These are phyloP conservation scores for Trichoderma afroharzianum DNA, from an alignment of 2,329 filamentous ascomycete genomes.

Conservation along the genomic window DNA sequence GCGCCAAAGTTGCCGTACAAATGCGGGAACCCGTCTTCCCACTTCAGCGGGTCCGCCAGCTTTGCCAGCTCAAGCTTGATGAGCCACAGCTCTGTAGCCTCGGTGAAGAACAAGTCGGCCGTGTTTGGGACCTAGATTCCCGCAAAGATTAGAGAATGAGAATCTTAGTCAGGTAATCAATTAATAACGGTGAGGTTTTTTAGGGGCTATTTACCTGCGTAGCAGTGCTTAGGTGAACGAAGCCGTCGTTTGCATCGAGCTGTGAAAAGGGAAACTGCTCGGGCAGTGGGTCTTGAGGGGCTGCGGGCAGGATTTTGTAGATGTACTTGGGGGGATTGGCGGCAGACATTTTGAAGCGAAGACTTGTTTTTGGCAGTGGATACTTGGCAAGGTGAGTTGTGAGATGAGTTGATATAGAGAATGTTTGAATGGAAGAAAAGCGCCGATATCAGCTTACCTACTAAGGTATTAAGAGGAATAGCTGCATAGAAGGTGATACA, in stretches of 20 bases:
- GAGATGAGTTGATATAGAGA: not conserved
- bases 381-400: not conserved
- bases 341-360: constrained; percentile 27
- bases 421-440: not conserved
- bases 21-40: constrained; percentile 58
- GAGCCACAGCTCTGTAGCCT: constrained; percentile 42
- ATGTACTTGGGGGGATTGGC: constrained; percentile 38
- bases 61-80: constrained; percentile 51
- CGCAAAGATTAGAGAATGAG: not conserved
- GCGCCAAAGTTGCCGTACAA: constrained; percentile 56
- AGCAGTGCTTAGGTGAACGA: constrained; percentile 57
- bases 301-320: constrained; percentile 58
- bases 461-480: too few species aligned
- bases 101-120: constrained; percentile 42
- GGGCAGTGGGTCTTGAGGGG: constrained; percentile 53
- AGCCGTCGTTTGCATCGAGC: constrained; percentile 58
- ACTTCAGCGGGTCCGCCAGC: constrained; percentile 44
- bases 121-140: constrained; percentile 42
- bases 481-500: too few species aligned
- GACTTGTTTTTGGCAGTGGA: not conserved
- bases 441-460: not conserved
- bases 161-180: not conserved
- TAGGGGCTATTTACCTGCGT: constrained; percentile 45
- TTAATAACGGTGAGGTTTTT: not conserved
- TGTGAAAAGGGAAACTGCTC: constrained; percentile 54